Evolutionary conservation across 768 basidiomycete species (phyloP), one percentile per base, ranked within the genome.

Genomic region (Serpula lacrymans): DNA sequence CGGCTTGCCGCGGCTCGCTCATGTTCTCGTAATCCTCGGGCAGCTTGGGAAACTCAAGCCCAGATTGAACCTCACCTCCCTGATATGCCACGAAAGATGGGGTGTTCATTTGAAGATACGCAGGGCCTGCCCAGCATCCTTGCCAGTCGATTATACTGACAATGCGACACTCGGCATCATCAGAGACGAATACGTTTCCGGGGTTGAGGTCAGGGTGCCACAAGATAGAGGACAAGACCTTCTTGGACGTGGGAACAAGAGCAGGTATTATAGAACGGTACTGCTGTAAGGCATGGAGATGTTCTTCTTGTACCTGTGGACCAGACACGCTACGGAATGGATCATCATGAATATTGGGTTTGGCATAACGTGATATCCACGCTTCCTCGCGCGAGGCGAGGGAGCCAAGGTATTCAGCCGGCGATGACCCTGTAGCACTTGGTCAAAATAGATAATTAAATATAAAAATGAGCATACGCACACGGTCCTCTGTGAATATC

Each of bases 121-220:
- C 47, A 14, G 47, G 47, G 33, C 45, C 45, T 7, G 45, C 45
- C 45, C 45, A 46, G 35, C 41, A 46, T 4, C 50, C 49, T 40
- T 63, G 62, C 60, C 61, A 62, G 40, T 58, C 60, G 23, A 60
- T 57, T 41, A 63, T 49, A 23, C 49, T 46, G 13, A 49, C 51
- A 17, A 58, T 40, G 18, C 42, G 45, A 25, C 42, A 41, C 18
- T 48, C 47, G 1, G 42, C 41, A 21, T 46, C 45, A 16, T 46
- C 35, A 6, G 45, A 46, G 16, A 60, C 53, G 20, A 59, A 50
- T 32, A 63, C 24, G 39, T 64, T 63, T 7, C 45, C 42, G 22
- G 39, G 42, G 27, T 42, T 54, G n/a, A 62, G 27, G 36, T 62
- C 59, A 9, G 54, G 54, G 48, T 64, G 62, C 55, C 60, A 58